Conservation (phyloP, 1,284 basidiomycete genomes). For the Gomphus bonarii region DNA sequence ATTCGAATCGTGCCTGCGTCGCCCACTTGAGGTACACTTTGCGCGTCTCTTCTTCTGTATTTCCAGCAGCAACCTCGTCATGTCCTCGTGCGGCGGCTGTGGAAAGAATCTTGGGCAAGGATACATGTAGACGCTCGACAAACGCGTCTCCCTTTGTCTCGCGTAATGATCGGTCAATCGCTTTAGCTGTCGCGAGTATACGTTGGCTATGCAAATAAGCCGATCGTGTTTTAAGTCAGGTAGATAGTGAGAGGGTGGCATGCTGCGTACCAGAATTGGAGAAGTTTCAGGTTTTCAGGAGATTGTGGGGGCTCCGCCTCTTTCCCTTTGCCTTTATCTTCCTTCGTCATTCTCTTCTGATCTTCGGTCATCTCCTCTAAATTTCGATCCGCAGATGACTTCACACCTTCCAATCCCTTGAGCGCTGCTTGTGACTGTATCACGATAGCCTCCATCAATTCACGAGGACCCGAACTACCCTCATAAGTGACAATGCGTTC, state of each 20-base stretch:
- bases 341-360: slow-evolving; percentile 65
- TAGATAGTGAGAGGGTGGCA: slow-evolving; percentile 21
- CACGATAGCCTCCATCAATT: slow-evolving; percentile 78
- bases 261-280: slow-evolving; percentile 27
- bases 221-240: slow-evolving; percentile 23
- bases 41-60: slow-evolving; percentile 54
- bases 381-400: slow-evolving; percentile 30
- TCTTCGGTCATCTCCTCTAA: slow-evolving; percentile 70
- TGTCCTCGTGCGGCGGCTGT: slow-evolving; percentile 6
- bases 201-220: slow-evolving; percentile 63
- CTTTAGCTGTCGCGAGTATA: slow-evolving; percentile 66
- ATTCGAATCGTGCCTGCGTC: slow-evolving; percentile 69
- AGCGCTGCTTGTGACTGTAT: slow-evolving; percentile 84
- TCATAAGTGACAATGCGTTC: slow-evolving; percentile 80
- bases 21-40: slow-evolving; percentile 79
- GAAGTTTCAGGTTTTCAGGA: slow-evolving; percentile 22
- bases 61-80: slow-evolving; percentile 36
- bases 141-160: slow-evolving; percentile 83
- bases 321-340: slow-evolving; percentile 32
- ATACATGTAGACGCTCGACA: slow-evolving; percentile 62
- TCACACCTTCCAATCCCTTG: slow-evolving; percentile 67
- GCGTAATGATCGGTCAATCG: slow-evolving; percentile 74
- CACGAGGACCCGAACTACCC: slow-evolving; percentile 79
- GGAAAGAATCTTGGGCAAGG: slow-evolving; percentile 59
- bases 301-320: slow-evolving; percentile 36